These are phyloP conservation scores for Syzygium malaccense DNA, from an alignment of 441 rosid genomes.

Conservation along the genomic window DNA sequence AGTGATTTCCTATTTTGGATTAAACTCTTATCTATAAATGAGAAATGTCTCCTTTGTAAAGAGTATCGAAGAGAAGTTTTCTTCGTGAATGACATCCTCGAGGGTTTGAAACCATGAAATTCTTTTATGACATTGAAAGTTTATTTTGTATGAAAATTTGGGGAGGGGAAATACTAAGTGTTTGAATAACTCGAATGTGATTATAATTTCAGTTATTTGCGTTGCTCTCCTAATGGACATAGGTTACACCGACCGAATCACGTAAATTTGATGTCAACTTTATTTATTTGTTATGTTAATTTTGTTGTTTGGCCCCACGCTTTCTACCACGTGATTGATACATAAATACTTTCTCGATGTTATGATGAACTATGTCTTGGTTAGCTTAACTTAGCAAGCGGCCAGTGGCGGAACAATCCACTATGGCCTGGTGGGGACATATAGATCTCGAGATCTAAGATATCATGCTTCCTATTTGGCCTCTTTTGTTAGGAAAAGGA, in stretches of 20 bases:
- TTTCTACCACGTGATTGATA: not conserved
- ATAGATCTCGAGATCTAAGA: not conserved
- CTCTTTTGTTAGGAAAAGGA: not conserved
- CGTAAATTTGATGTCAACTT: not conserved
- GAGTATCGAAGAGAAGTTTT: not conserved
- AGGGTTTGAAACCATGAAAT: not conserved
- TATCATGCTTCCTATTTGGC: not conserved
- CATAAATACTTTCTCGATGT: not conserved
- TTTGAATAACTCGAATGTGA: not conserved
- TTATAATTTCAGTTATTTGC: not conserved
- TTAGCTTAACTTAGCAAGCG: not conserved
- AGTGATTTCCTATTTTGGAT: not conserved
- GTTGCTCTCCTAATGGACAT: not conserved
- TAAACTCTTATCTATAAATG: not conserved
- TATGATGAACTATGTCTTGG: not conserved
- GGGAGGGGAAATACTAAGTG: not conserved
- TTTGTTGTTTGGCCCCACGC: not conserved
- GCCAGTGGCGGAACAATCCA: not conserved
- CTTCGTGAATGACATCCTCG: not conserved
- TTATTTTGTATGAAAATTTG: not conserved
- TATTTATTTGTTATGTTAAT: not conserved
- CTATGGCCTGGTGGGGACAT: not conserved
- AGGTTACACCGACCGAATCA: not conserved
- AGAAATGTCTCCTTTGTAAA: not conserved
- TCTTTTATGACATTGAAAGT: not conserved